Evolutionary conservation across 2,329 filamentous ascomycete species (phyloP).

Genomic region (Claviceps capensis): DNA sequence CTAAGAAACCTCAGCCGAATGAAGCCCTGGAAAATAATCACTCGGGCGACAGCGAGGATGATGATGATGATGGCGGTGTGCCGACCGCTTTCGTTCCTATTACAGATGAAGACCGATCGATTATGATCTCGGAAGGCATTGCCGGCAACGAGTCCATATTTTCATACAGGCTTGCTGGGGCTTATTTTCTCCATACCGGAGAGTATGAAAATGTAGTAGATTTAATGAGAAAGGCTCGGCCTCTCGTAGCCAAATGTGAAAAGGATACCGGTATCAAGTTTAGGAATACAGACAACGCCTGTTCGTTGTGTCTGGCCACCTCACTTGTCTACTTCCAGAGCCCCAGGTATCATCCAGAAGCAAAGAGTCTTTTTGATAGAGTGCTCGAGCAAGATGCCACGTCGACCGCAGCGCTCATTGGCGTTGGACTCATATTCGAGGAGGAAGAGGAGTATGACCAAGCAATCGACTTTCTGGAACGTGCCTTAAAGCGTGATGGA

Average conservation of each 20-base stretch:
- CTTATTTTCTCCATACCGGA: slow-evolving; percentile 73
- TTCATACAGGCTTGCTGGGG: slow-evolving; percentile 67
- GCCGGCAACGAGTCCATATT: slow-evolving; percentile 57
- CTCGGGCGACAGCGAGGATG: slow-evolving; percentile 44
- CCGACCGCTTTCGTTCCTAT: slow-evolving; percentile 42
- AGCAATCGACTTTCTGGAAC: slow-evolving; percentile 66
- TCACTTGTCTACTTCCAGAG: slow-evolving; percentile 81
- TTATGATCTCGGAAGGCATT: slow-evolving; percentile 68
- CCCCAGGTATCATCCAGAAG: slow-evolving; percentile 78
- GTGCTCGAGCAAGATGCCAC: slow-evolving; percentile 63
- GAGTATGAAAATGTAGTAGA: slow-evolving; percentile 76
- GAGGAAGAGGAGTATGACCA: slow-evolving; percentile 81
- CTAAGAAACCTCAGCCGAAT: slow-evolving; percentile 11
- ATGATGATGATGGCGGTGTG: slow-evolving; percentile 43
- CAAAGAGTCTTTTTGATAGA: slow-evolving; percentile 70
- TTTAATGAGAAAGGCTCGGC: slow-evolving; percentile 60
- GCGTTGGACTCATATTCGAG: slow-evolving; percentile 81
- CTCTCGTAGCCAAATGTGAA: slow-evolving; percentile 44
- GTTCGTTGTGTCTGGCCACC: slow-evolving; percentile 70
- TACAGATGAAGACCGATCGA: slow-evolving; percentile 63
- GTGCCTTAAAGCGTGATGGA: slow-evolving; percentile 60
- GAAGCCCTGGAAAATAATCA: slow-evolving; percentile 16
- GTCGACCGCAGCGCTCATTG: slow-evolving; percentile 72
- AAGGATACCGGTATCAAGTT: slow-evolving; percentile 56
- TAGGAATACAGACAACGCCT: slow-evolving; percentile 55